These are phyloP conservation scores for Magnolia sinica DNA, from an alignment of 164 flowering plant genomes.

Conservation along the genomic window DNA sequence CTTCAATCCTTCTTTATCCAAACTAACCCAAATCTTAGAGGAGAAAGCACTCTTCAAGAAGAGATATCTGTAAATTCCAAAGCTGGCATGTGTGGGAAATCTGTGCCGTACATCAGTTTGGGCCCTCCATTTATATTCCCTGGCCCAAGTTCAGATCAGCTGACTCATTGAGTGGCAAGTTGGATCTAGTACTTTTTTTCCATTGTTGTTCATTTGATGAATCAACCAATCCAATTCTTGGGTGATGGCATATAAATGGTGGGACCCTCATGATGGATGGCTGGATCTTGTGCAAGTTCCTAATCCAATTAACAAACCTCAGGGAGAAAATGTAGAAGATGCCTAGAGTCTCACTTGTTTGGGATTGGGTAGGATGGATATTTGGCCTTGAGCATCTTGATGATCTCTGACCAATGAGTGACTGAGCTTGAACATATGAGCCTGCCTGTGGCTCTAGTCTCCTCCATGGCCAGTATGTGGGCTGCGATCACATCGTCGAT, in stretches of 20 bases:
- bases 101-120: too few species aligned
- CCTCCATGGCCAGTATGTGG: constrained; percentile 85
- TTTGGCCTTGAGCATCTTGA: constrained; percentile 65
- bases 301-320: not conserved
- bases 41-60: not conserved
- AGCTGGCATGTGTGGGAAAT: too few species aligned
- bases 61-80: not conserved
- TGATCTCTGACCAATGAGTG: constrained; percentile 79
- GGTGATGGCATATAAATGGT: too few species aligned
- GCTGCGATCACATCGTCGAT: constrained; percentile 80
- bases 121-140: not conserved
- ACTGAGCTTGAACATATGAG: constrained; percentile 76
- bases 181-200: too few species aligned
- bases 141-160: too few species aligned
- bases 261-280: too few species aligned
- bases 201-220: too few species aligned
- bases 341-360: constrained; percentile 40
- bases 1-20: not conserved
- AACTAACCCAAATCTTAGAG: constrained; percentile 7
- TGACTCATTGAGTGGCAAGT: too few species aligned
- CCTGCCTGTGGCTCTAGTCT: constrained; percentile 70
- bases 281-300: too few species aligned
- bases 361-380: constrained; percentile 72
- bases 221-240: too few species aligned
- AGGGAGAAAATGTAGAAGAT: not conserved